Conservation (phyloP, 306 rosid species). For the Ammopiptanthus mongolicus region DNA sequence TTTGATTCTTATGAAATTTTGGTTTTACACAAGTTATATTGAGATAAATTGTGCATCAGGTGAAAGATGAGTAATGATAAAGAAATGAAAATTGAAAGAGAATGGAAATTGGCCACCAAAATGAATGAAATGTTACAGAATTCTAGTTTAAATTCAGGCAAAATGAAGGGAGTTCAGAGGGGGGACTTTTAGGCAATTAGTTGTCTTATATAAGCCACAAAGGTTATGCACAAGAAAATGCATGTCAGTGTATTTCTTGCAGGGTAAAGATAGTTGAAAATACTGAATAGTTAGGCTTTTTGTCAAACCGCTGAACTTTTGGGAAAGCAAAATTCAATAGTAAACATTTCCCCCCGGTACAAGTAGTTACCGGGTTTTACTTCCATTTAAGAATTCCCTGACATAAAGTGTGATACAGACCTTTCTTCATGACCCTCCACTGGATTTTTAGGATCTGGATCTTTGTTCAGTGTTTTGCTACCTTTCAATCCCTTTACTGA, state of each 20-base stretch:
- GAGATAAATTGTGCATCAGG: background rate
- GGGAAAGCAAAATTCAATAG: constrained; percentile 11
- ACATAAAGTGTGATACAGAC: constrained; percentile 31
- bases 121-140: constrained; percentile 8
- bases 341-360: background rate
- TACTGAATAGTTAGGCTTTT: background rate
- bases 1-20: background rate
- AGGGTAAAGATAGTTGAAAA: background rate
- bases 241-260: background rate
- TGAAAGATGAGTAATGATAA: background rate
- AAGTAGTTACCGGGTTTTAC: background rate
- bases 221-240: background rate
- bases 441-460: constrained; percentile 88
- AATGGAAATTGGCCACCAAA: background rate
- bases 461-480: constrained; percentile 72
- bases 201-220: background rate
- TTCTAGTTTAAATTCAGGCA: background rate
- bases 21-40: constrained; percentile 1
- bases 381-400: background rate
- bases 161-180: background rate
- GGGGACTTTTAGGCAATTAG: background rate
- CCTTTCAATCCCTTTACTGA: constrained; percentile 82
- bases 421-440: constrained; percentile 88
- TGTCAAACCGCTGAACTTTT: constrained; percentile 10
- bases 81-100: background rate